Base-by-base conservation (phyloP, 768 basidiomycete species). In the Kwoniella heveanensis region DNA sequence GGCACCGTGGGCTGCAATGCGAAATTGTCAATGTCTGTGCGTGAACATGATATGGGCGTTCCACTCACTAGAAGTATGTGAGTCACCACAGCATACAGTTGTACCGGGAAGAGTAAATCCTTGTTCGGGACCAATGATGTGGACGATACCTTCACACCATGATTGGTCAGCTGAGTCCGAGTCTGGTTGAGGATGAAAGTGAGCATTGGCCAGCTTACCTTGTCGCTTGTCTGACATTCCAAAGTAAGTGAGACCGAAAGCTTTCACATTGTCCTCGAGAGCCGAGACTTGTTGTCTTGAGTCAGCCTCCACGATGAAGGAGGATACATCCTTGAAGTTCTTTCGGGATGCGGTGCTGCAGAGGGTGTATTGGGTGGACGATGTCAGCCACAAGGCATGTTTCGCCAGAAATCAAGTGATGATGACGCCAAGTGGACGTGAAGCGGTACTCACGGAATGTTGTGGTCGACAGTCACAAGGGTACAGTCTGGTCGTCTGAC, bases 71-170 rank as follows among this genome's bases (percentile, higher is more conserved):
- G 91, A 91, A 25, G 92, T 93, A 82, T 93, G 92, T 3, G 91
- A 93, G 81, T 93, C 92, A 77, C 92, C 92, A 71, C 92, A 94
- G 56, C 93, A 92, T 73, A 83, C 78, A 27, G 82, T 83, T 10
- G 82, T 81, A 58, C 82, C 82, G 30, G 82, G 82, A 26, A 83
- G 80, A 57, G 92, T 93, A 77, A 94, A 94, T 39, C 92, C 92
- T 82, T 94, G 92, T 77, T 94, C 92, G 54, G 92, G 92, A 49
- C 91, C 92, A 74, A 94, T 94, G 67, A 94, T 84, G 80, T 94
- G 90, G 7, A 91, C 89, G 67, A 90, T 91, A 62, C 87, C 89
- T 90, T 66, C 29, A 57, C 19, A n/a, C 13, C 8, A 61, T n/a
- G n/a, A 4, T 25, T 57, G 29, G 48, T 58, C 37, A 63, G 55